These are phyloP conservation scores for Canavalia gladiata DNA, from an alignment of 306 rosid genomes.

Conservation along the genomic window DNA sequence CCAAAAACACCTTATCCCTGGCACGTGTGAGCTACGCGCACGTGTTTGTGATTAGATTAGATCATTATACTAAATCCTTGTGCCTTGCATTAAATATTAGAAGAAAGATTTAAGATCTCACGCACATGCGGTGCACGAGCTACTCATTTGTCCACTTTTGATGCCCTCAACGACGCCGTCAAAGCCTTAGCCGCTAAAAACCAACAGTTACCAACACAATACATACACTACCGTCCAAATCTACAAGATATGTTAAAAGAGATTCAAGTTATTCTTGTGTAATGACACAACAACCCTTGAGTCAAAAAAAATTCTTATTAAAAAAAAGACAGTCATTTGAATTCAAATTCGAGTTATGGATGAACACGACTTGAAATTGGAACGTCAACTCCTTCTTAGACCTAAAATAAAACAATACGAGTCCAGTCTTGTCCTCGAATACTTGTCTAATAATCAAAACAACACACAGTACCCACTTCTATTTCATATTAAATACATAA, in stretches of 20 bases:
- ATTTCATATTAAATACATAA: not conserved
- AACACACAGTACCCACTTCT: too few relatives aligned
- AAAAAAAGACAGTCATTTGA: not conserved
- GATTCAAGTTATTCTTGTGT: not conserved
- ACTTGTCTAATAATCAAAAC: not conserved
- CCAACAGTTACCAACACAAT: not conserved
- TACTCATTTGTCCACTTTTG: conserved; percentile 38
- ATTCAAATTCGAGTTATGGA: not conserved
- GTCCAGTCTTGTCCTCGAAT: not conserved
- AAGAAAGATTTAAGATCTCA: conserved; percentile 24
- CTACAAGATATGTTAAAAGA: not conserved
- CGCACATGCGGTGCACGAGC: conserved; percentile 60
- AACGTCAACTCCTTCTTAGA: not conserved
- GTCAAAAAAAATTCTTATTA: not conserved
- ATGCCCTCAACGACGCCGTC: conserved; percentile 44
- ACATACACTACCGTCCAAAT: conserved; percentile 20
- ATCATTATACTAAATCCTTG: conserved; percentile 39
- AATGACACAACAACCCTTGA: not conserved
- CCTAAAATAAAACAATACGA: not conserved
- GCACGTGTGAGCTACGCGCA: conserved; percentile 44
- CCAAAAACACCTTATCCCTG: conserved; percentile 32
- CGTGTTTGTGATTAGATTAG: conserved; percentile 42
- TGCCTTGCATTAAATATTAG: conserved; percentile 16
- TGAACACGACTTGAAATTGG: not conserved
- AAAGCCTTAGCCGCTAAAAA: not conserved